Evolutionary conservation across 805 yeast genomes (phyloP).

Genomic region (Brettanomyces naardenensis): DNA sequence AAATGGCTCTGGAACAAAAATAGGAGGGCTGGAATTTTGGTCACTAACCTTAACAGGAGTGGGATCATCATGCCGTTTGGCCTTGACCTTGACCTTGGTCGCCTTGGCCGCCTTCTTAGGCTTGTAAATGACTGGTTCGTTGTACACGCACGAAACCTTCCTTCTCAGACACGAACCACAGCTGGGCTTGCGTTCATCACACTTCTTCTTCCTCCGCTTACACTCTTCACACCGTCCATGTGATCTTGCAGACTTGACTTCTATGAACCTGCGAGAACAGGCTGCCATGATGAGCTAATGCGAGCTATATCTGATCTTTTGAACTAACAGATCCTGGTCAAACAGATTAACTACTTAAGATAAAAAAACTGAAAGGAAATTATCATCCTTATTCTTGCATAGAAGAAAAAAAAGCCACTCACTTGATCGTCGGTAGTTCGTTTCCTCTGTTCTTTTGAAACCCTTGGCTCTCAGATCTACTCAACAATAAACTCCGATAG

Average conservation of each 20-base stretch:
- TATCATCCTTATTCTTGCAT: too few species aligned
- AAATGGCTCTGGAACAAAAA: neutral
- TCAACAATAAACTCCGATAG: too few species aligned
- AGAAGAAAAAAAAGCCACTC: too few species aligned
- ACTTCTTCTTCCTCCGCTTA: conserved; percentile 12
- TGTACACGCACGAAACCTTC: conserved; percentile 20
- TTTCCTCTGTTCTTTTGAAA: too few species aligned
- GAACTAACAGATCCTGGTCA: too few species aligned
- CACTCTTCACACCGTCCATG: conserved; percentile 11
- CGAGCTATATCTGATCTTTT: too few species aligned
- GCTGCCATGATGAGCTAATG: too few species aligned
- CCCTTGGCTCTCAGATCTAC: too few species aligned
- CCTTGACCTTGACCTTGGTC: neutral
- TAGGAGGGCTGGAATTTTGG: neutral
- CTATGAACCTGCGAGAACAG: conserved; percentile 9
- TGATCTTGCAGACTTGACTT: conserved; percentile 9
- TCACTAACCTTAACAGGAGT: neutral
- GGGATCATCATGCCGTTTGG: neutral
- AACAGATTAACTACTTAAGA: too few species aligned
- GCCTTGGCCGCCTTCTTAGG: neutral
- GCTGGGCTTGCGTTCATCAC: conserved; percentile 35
- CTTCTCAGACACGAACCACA: conserved; percentile 32
- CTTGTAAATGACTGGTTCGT: neutral
- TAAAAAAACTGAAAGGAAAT: too few species aligned
- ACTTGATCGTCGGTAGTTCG: too few species aligned